phyloP scores from a whole-genome alignment of 1,284 basidiomycete species.

The Papiliotrema flavescens region DNA sequence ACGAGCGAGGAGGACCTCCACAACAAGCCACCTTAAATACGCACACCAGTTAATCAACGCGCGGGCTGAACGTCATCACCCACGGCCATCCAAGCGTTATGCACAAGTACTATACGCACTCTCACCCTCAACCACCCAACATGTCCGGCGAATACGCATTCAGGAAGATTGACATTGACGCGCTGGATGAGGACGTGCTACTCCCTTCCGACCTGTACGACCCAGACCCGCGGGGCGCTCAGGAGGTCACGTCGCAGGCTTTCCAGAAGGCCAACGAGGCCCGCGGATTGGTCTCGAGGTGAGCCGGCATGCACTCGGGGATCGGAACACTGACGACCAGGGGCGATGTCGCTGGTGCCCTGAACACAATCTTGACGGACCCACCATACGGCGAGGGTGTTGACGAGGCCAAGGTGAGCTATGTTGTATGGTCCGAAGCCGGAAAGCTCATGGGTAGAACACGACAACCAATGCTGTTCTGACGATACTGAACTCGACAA shows the following conservation, averaged over 20 bases:
- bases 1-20: background rate
- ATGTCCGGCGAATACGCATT: slow-evolving; percentile 64
- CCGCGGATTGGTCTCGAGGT: slow-evolving; percentile 70
- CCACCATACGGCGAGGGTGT: slow-evolving; percentile 79
- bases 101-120: background rate
- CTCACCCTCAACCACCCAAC: slow-evolving; percentile 11
- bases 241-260: slow-evolving; percentile 69
- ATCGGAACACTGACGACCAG: slow-evolving; percentile 43
- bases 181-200: slow-evolving; percentile 80
- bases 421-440: background rate
- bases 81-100: background rate
- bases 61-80: background rate
- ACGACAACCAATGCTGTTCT: slow-evolving; percentile 79
- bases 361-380: slow-evolving; percentile 66
- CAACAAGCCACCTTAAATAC: background rate
- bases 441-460: slow-evolving; percentile 52
- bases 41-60: too few species aligned
- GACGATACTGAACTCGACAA: slow-evolving; percentile 91
- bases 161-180: slow-evolving; percentile 92
- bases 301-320: slow-evolving; percentile 30
- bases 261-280: slow-evolving; percentile 71
- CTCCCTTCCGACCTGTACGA: slow-evolving; percentile 82
- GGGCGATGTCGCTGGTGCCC: slow-evolving; percentile 69
- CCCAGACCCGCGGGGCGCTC: slow-evolving; percentile 74
- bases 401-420: slow-evolving; percentile 79